phyloP scores from a whole-genome alignment of 2,329 filamentous ascomycete genomes.

The Juglanconis sp. region DNA sequence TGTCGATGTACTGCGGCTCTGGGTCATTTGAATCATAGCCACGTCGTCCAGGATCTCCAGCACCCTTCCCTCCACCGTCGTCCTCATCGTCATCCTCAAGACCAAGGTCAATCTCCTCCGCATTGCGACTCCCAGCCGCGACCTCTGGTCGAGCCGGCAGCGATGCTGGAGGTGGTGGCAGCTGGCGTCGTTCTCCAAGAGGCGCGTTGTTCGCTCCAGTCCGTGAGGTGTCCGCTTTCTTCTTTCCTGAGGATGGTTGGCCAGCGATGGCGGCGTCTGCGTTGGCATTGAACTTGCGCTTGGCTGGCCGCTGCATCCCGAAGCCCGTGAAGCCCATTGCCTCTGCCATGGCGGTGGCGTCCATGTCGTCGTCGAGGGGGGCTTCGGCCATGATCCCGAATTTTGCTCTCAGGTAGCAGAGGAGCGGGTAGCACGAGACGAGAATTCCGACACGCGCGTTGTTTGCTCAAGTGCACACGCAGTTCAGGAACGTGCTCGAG shows the following conservation, averaged over 20 bases:
- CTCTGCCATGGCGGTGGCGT: slow-evolving; percentile 56
- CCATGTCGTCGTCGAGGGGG: slow-evolving; percentile 21
- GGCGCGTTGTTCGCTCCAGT: slow-evolving; percentile 36
- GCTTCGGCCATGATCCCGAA: slow-evolving; percentile 12
- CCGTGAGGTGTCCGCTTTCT: slow-evolving; percentile 22
- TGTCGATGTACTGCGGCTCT: slow-evolving; percentile 30
- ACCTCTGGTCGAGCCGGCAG: slow-evolving; percentile 19
- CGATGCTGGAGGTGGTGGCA: slow-evolving; percentile 15
- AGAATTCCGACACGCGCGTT: no score
- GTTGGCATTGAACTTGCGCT: slow-evolving; percentile 62
- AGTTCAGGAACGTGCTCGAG: no score
- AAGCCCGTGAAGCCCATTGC: slow-evolving; percentile 75
- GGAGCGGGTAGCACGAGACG: no score
- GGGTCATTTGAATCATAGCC: background rate
- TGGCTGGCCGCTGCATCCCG: slow-evolving; percentile 53
- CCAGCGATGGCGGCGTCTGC: slow-evolving; percentile 45
- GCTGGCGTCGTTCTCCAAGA: slow-evolving; percentile 34
- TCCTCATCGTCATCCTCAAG: slow-evolving; percentile 31
- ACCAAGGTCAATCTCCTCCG: slow-evolving; percentile 45
- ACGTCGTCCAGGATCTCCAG: background rate
- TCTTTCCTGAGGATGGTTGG: slow-evolving; percentile 21
- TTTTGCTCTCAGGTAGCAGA: background rate
- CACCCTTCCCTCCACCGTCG: background rate
- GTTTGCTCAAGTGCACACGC: no score
- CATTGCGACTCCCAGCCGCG: slow-evolving; percentile 21